Conservation (phyloP, 306 rosid genomes). For the Parietaria judaica region DNA sequence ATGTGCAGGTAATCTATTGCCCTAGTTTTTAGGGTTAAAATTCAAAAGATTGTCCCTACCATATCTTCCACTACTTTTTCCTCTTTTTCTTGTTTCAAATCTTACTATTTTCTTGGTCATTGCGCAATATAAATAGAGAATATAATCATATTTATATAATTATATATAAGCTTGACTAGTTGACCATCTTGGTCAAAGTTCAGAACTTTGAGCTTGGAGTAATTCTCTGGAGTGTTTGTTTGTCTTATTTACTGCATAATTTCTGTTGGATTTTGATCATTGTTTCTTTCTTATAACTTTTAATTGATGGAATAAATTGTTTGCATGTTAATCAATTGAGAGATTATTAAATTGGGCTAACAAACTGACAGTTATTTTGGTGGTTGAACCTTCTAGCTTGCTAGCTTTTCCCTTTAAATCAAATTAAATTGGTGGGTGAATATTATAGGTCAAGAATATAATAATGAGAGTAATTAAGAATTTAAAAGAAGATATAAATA, state of each 20-base stretch:
- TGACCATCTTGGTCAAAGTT: conserved; percentile 2
- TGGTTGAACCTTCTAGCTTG: conserved; percentile 28
- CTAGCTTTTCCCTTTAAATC: conserved; percentile 3
- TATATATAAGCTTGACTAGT: neutral
- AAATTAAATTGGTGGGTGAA: conserved; percentile 30
- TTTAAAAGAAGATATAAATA: too few relatives aligned
- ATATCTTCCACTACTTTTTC: conserved; percentile 2
- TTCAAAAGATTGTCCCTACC: conserved; percentile 11
- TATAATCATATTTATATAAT: neutral
- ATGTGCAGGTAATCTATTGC: conserved; percentile 13
- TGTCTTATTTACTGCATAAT: conserved; percentile 12
- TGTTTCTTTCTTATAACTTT: neutral
- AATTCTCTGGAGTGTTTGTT: neutral
- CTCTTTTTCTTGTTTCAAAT: neutral
- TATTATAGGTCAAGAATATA: neutral
- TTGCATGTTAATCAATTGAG: conserved; percentile 6
- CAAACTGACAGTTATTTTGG: conserved; percentile 28
- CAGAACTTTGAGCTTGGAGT: too few relatives aligned
- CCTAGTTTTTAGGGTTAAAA: neutral
- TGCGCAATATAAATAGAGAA: neutral
- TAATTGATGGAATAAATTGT: neutral
- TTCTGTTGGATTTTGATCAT: neutral
- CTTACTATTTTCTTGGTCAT: conserved; percentile 6
- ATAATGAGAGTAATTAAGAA: too few relatives aligned
- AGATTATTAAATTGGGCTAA: conserved; percentile 19